These are phyloP conservation scores for Komagataella mondaviorum DNA, from an alignment of 805 yeast genomes.

Conservation along the genomic window DNA sequence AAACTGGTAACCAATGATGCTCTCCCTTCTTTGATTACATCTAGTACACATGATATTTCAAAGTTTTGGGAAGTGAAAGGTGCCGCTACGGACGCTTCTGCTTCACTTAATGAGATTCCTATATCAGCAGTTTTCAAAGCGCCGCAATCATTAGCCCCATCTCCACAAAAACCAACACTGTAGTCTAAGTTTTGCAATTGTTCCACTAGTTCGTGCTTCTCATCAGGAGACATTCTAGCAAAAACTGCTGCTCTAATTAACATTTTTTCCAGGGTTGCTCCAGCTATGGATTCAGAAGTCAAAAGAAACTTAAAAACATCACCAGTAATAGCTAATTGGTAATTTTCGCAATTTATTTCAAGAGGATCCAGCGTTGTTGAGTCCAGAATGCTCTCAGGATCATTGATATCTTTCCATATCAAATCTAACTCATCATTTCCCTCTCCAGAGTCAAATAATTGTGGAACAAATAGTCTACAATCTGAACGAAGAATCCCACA, in stretches of 20 bases:
- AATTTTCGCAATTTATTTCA: slow-evolving; percentile 18
- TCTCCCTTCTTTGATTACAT: slow-evolving; percentile 88
- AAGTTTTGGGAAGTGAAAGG: slow-evolving; percentile 89
- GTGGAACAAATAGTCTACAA: slow-evolving; percentile 47
- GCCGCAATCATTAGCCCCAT: slow-evolving; percentile 99
- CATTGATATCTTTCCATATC: slow-evolving; percentile 58
- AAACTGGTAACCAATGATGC: slow-evolving; percentile 91
- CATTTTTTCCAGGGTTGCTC: slow-evolving; percentile 33
- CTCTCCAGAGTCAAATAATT: slow-evolving; percentile 29
- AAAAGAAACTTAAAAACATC: slow-evolving; percentile 75
- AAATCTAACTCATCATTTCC: slow-evolving; percentile 24
- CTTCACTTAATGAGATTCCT: slow-evolving; percentile 91
- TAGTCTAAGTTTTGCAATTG: slow-evolving; percentile 76
- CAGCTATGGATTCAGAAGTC: slow-evolving; percentile 30
- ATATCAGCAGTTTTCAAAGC: slow-evolving; percentile 97
- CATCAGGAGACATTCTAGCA: slow-evolving; percentile 99
- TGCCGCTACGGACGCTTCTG: slow-evolving; percentile 98
- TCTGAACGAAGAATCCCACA: slow-evolving; percentile 47
- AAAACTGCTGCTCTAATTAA: slow-evolving; percentile 64
- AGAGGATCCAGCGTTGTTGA: slow-evolving; percentile 44
- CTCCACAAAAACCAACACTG: slow-evolving; percentile 96
- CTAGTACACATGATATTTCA: slow-evolving; percentile 85
- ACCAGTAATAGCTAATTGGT: slow-evolving; percentile 80
- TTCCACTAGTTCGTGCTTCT: slow-evolving; percentile 89
- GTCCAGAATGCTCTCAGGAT: slow-evolving; percentile 46